Percentiles rank a stretch among this genome's conserved stretches.
These are phyloP conservation scores for Taxillus chinensis DNA, from an alignment of 164 flowering plant genomes.

Conservation along the genomic window DNA sequence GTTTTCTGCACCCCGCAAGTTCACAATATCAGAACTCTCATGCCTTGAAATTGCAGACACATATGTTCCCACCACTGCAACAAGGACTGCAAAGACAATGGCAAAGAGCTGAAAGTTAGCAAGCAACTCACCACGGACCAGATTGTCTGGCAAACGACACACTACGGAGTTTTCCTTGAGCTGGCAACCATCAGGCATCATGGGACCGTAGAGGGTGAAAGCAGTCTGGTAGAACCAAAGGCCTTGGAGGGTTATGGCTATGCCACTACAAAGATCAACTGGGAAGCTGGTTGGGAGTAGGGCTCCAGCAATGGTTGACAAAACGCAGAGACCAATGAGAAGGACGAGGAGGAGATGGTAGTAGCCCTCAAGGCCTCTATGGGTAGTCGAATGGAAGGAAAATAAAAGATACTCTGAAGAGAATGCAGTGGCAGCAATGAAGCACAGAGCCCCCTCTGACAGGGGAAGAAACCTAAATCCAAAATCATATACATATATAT, in stretches of 20 bases:
- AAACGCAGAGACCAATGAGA: constrained; percentile 66
- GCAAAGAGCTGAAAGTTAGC: constrained; percentile 79
- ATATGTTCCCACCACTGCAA: constrained; percentile 36
- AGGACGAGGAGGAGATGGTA: constrained; percentile 87
- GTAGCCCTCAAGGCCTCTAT: constrained; percentile 93
- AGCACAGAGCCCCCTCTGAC: constrained; percentile 78
- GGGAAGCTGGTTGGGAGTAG: constrained; percentile 69
- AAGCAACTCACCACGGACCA: constrained; percentile 67
- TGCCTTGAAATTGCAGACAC: constrained; percentile 37
- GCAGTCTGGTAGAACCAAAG: constrained; percentile 99
- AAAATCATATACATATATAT: background rate
- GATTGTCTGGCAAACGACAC: constrained; percentile 41
- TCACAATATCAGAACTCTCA: constrained; percentile 21
- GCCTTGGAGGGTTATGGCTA: constrained; percentile 89
- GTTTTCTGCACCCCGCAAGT: constrained; percentile 12
- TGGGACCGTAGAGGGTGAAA: constrained; percentile 82
- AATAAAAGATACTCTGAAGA: constrained; percentile 80
- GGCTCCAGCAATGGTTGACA: constrained; percentile 56
- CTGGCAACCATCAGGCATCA: constrained; percentile 84
- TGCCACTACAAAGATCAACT: constrained; percentile 56
- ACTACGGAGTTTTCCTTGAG: constrained; percentile 33
- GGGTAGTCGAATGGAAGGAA: constrained; percentile 84
- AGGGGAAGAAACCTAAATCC: constrained; percentile 51
- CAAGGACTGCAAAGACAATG: constrained; percentile 42
- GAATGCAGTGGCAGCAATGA: constrained; percentile 78